Evolutionary conservation across 2,329 filamentous ascomycete species (phyloP), one percentile per base, ranked within the genome.

Genomic region (Achaetomium macrosporum): DNA sequence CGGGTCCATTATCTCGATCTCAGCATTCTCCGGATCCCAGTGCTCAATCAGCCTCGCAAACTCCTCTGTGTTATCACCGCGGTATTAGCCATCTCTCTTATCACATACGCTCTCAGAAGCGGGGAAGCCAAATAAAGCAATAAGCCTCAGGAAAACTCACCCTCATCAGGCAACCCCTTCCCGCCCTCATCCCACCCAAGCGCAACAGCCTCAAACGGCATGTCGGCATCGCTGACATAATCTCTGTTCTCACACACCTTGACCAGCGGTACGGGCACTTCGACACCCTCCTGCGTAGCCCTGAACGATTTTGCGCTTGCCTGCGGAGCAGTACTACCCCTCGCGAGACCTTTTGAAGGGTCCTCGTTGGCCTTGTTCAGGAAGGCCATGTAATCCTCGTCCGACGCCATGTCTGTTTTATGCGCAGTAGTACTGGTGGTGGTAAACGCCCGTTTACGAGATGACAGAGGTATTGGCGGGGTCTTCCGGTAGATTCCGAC

Each of bases 321-420:
- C 43, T 53, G 51, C n/a, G 52, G 42, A 54, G 43, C 31, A 55
- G 57, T 48, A 64, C 55, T 63, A 55, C 42, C 10, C 11, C n/a
- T 29, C 3, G 67, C 66, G 37, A 68, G 65, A 58, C 84, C 83
- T 54, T 82, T 78, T 66, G 82, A 84, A 16, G 87, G 84, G 66
- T 90, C 85, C 64, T 83, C 75, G 72, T 95, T 95, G 50, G 90
- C 89, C 74, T 93, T 93, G 67, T 93, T 79, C 53, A 96, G 76
- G 67, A 96, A 96, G 55, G 85, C 76, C 70, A 84, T 81, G 75
- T 96, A 96, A 57, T 87, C 86, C 56, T 87, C 83, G 76, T 96
- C 90, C 50, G 83, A 85, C 8, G 83, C 81, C 85, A 88, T 89
- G 15, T 33, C 44, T 30, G 37, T 42, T 15, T 33, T 53, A 25